These are phyloP conservation scores for Filobasidium uniguttulatum DNA, from an alignment of 1,284 basidiomycete genomes.

Conservation along the genomic window DNA sequence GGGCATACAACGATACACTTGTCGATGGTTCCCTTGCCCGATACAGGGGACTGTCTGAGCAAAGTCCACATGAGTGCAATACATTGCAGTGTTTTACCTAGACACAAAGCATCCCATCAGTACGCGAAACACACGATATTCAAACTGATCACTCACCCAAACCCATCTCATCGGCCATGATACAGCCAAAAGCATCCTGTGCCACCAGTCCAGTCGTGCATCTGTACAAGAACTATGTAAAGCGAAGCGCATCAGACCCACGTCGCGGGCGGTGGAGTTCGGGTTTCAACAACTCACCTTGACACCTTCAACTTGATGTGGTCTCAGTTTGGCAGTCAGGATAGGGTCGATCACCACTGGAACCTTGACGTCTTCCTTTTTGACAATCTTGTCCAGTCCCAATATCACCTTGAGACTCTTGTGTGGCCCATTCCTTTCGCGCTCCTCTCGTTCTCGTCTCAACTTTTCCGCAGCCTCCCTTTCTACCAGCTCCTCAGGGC, in stretches of 20 bases:
- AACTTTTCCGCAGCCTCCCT: constrained; percentile 56
- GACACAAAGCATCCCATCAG: not conserved
- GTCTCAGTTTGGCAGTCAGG: constrained; percentile 72
- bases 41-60: constrained; percentile 85
- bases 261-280: too few species aligned
- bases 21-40: constrained; percentile 77
- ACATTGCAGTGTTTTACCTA: constrained; percentile 80
- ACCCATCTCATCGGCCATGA: constrained; percentile 99
- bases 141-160: constrained; percentile 43
- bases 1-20: constrained; percentile 98
- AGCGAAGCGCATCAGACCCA: not conserved
- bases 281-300: constrained; percentile 51
- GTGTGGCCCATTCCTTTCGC: constrained; percentile 60
- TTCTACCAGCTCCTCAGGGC: constrained; percentile 36
- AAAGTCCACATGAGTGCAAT: constrained; percentile 93
- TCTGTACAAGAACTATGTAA: constrained; percentile 73
- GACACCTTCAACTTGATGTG: constrained; percentile 96
- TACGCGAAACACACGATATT: constrained; percentile 18
- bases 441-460: constrained; percentile 49
- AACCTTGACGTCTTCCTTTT: constrained; percentile 61
- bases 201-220: constrained; percentile 88
- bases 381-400: constrained; percentile 51
- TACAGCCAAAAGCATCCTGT: constrained; percentile 87
- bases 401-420: constrained; percentile 76
- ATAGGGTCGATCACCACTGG: constrained; percentile 92